These are phyloP conservation scores for Carex pumila DNA, from an alignment of 176 grass and related monocot species.

Conservation along the genomic window DNA sequence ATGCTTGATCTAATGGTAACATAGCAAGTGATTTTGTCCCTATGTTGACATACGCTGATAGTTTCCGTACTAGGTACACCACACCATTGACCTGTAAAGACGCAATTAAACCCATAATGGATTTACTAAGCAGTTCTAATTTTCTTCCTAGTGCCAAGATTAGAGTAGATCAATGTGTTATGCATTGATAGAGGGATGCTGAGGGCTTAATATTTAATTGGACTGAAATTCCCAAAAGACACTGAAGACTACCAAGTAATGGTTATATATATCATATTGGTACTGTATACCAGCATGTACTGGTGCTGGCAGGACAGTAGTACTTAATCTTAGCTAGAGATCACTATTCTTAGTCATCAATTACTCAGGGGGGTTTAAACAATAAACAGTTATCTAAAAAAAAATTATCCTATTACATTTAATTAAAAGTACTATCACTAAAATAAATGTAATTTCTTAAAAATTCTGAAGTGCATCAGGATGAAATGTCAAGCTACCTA, in stretches of 20 bases:
- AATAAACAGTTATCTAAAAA: background rate
- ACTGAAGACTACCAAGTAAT: background rate
- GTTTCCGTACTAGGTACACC: slow-evolving; percentile 61
- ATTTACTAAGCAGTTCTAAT: background rate
- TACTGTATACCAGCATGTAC: background rate
- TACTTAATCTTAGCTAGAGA: background rate
- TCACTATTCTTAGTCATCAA: background rate
- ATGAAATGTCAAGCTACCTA: background rate
- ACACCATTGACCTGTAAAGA: slow-evolving; percentile 73
- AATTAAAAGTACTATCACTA: background rate
- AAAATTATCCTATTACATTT: background rate
- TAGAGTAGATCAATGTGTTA: background rate
- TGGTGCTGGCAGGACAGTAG: background rate
- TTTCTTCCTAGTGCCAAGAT: background rate
- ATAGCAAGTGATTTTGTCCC: slow-evolving; percentile 71
- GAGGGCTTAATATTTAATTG: no score
- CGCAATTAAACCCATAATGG: background rate
- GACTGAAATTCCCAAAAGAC: background rate
- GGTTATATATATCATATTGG: background rate
- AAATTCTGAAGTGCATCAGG: background rate
- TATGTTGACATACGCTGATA: slow-evolving; percentile 72
- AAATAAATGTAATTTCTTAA: background rate
- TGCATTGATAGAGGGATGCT: background rate
- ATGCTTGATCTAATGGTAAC: slow-evolving; percentile 69
- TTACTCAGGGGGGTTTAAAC: background rate